A percentile compares a stretch with the other conserved stretches of the same genome.
Evolutionary conservation across 345 rosid genomes (phyloP).

Genomic region (Murraya koenigii): DNA sequence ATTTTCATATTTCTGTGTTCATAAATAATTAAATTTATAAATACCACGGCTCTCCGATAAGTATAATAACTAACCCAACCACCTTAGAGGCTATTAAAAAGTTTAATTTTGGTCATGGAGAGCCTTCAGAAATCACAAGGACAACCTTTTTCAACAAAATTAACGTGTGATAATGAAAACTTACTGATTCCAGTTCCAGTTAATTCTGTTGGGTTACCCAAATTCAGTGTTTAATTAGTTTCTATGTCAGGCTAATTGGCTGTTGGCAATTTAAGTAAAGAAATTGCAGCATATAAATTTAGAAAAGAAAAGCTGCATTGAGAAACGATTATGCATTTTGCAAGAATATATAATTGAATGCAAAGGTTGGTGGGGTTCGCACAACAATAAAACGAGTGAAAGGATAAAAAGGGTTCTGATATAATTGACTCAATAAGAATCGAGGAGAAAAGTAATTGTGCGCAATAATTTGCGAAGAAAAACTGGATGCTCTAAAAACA

Average conservation of each 20-base stretch:
- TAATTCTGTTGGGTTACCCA: not conserved
- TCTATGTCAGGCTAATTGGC: too few species aligned
- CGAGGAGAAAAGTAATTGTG: not conserved
- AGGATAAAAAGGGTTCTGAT: not conserved
- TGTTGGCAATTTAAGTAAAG: too few species aligned
- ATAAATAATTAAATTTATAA: too few species aligned
- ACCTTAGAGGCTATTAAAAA: too few species aligned
- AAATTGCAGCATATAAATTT: not conserved
- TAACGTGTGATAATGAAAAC: not conserved
- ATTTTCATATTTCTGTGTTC: not conserved
- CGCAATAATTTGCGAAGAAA: constrained; percentile 1
- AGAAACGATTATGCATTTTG: not conserved
- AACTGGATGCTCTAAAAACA: not conserved
- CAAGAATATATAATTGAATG: not conserved
- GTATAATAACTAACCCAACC: too few species aligned
- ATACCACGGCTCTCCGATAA: too few species aligned
- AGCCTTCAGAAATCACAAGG: not conserved
- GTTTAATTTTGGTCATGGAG: not conserved
- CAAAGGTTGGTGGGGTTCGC: not conserved
- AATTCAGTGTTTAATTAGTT: not conserved
- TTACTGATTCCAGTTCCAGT: not conserved
- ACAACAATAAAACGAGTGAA: not conserved
- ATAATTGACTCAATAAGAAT: not conserved
- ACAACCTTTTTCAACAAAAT: not conserved
- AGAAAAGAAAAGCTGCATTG: not conserved